Evolutionary conservation across 768 basidiomycete genomes (phyloP).

Genomic region (Suillus hirtellus): DNA sequence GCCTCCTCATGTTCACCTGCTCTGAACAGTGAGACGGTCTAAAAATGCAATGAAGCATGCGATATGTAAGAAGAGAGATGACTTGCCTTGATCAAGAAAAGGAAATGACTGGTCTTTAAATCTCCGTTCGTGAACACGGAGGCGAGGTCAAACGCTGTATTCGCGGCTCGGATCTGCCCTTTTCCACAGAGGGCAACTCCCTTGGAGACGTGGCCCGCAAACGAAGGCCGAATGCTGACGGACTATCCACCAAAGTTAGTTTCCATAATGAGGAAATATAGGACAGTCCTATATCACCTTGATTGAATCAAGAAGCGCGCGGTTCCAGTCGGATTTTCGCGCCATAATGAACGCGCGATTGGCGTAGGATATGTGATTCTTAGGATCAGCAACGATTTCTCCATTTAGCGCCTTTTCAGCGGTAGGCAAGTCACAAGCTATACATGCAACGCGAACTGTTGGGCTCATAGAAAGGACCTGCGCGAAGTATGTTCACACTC

Average conservation of each 20-base stretch:
- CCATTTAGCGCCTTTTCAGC: not conserved
- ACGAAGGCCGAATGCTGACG: not conserved
- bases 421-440: not conserved
- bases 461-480: not conserved
- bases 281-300: not conserved
- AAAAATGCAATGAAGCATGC: not conserved
- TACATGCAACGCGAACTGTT: not conserved
- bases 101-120: not conserved
- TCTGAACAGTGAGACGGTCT: not conserved
- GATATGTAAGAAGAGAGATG: not conserved
- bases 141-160: not conserved
- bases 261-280: too few relatives aligned
- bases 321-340: not conserved
- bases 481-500: not conserved
- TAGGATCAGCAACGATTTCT: not conserved
- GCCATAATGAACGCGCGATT: not conserved
- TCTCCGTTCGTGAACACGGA: not conserved
- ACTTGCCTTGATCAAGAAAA: conserved; percentile 2
- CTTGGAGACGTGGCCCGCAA: not conserved
- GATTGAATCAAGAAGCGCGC: not conserved
- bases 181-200: not conserved
- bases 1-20: not conserved
- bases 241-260: not conserved
- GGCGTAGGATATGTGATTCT: not conserved
- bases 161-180: not conserved